A percentile compares a stretch with the other conserved stretches of the same genome.
phyloP scores from a whole-genome alignment of 306 rosid genomes.

The Lupinus albus region DNA sequence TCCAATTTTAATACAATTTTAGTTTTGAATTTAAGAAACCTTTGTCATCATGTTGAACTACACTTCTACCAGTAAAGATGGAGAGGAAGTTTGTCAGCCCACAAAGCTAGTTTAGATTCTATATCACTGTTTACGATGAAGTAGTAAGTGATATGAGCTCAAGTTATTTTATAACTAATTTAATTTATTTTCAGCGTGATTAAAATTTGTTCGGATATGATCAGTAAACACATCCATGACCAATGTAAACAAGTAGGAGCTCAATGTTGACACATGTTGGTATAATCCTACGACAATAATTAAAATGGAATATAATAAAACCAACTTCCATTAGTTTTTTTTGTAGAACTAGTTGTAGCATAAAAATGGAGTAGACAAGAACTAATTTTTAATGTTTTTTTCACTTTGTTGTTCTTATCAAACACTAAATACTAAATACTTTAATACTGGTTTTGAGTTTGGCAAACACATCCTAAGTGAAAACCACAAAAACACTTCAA shows the following conservation, averaged over 20 bases:
- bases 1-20: constrained; percentile 10
- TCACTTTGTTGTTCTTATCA: not conserved
- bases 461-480: not conserved
- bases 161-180: not conserved
- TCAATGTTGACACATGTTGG: too few species aligned
- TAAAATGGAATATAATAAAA: not conserved
- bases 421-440: too few species aligned
- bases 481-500: constrained; percentile 31
- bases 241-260: too few species aligned
- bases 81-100: not conserved
- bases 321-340: not conserved
- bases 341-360: not conserved
- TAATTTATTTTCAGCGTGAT: not conserved
- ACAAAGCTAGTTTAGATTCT: not conserved
- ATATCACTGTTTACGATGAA: not conserved
- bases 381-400: too few species aligned
- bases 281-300: too few species aligned
- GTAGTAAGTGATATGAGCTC: not conserved
- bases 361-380: not conserved
- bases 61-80: constrained; percentile 23
- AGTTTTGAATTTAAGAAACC: constrained; percentile 18
- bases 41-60: constrained; percentile 31
- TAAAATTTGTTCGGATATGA: too few species aligned
- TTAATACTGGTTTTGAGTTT: not conserved
- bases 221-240: too few species aligned